Base-by-base conservation (phyloP, 2,329 filamentous ascomycete genomes). In the Penicillium sp. region DNA sequence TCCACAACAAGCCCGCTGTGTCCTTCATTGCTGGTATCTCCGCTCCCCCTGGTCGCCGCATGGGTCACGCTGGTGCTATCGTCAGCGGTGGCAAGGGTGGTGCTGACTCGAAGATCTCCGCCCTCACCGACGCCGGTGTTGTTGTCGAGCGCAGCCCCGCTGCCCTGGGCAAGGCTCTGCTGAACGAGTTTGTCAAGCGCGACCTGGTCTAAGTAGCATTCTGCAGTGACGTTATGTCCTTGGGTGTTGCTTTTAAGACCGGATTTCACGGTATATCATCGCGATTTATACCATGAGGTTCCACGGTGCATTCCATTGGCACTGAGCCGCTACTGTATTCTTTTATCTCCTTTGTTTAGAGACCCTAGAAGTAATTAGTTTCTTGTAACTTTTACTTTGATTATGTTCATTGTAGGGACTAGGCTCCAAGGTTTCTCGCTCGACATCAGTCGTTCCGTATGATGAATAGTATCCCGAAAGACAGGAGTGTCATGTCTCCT, bases 11-110 rank as follows among this genome's bases (percentile, higher is more conserved):
- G 81, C 92, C 92, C 60, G 89, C 94, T 44, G 92, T 96, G 58
- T 87, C 84, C 70, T 98, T 98, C 73, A 96, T 96, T 60, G 92
- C 92, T 52, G 92, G 92, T 73, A 96, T 98, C 73, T 94, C 86
- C 55, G 92, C 92, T 51, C 92, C 92, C 39, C 89, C 92, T 22
- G 92, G 92, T 62, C 82, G 92, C 67, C 83, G 92, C 69, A 98
- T 96, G 92, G 92, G 92, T 56, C 92, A 98, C 77, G 92, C 92
- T 54, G 92, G 92, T 74, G 92, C 92, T 63, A 98, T 98, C 65
- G 90, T 98, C 52, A 87, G 85, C 54, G 92, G 92, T 59, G 92
- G 92, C 59, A 96, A 95, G 80, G 92, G 92, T 63, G 92, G 88
- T 65, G 92, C 92, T 51, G 88, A 96, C 73, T 93, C 87, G 65